Conservation (phyloP, 148 eudicot species). For the Simmondsia chinensis region DNA sequence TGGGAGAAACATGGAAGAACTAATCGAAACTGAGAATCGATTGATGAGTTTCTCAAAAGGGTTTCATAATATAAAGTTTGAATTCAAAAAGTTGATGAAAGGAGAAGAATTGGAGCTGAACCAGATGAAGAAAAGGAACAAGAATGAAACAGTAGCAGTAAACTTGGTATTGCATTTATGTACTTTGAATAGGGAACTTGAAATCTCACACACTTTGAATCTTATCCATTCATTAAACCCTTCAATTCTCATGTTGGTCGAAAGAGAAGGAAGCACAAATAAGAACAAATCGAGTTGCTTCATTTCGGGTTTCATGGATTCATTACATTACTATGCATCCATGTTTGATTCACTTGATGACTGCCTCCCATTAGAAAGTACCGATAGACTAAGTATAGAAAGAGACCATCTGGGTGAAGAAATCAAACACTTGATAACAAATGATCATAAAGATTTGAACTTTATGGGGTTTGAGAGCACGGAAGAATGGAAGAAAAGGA, state of each 20-base stretch:
- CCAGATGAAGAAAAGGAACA: conserved; percentile 22
- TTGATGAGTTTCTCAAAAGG: conserved; percentile 56
- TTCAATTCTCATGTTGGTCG: conserved; percentile 43
- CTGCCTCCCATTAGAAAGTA: conserved; percentile 54
- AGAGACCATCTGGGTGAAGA: conserved; percentile 57
- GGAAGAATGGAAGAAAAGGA: conserved; percentile 66
- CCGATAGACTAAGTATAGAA: conserved; percentile 59
- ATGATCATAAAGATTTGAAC: conserved; percentile 12
- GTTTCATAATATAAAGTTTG: conserved; percentile 41
- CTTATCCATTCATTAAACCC: conserved; percentile 33
- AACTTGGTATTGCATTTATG: conserved; percentile 45
- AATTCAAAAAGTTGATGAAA: conserved; percentile 48
- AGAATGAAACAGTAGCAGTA: conserved; percentile 57
- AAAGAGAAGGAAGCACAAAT: conserved; percentile 45
- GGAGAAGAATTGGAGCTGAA: conserved; percentile 21
- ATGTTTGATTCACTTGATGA: conserved; percentile 79
- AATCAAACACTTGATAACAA: conserved; percentile 39
- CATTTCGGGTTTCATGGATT: conserved; percentile 50
- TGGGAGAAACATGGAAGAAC: conserved; percentile 45
- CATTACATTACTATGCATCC: conserved; percentile 63
- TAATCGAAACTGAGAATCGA: conserved; percentile 53
- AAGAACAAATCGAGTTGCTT: conserved; percentile 24
- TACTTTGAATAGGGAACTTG: conserved; percentile 17
- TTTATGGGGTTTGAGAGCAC: conserved; percentile 32
- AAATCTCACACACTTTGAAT: conserved; percentile 37